A percentile compares a stretch with the other conserved stretches of the same genome.
These are phyloP conservation scores for Cyamopsis tetragonoloba DNA, from an alignment of 306 rosid genomes.

Conservation along the genomic window DNA sequence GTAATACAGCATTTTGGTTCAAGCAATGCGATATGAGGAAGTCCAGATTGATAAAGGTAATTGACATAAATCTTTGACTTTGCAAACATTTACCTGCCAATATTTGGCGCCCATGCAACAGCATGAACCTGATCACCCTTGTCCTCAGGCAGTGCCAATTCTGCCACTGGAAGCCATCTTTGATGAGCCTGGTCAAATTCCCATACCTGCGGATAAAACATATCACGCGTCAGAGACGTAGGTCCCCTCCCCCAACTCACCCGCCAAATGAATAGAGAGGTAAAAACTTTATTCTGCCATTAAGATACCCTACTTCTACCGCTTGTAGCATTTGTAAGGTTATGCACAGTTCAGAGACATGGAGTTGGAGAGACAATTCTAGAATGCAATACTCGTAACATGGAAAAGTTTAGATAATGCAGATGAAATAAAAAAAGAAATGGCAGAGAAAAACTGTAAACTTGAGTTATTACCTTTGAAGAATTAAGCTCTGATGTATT, in stretches of 20 bases:
- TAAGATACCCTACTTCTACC: constrained; percentile 1
- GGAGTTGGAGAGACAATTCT: background rate
- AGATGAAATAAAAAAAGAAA: constrained; percentile 23
- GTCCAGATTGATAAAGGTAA: background rate
- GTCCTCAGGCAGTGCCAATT: constrained; percentile 63
- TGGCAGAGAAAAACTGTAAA: constrained; percentile 1
- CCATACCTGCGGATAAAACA: constrained; percentile 57
- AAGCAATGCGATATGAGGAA: background rate
- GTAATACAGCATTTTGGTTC: constrained; percentile 5
- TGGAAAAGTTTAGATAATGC: background rate
- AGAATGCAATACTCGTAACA: background rate
- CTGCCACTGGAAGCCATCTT: constrained; percentile 98
- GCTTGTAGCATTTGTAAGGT: background rate
- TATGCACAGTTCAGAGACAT: constrained; percentile 3
- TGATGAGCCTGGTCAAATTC: constrained; percentile 95
- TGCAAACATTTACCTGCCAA: constrained; percentile 67
- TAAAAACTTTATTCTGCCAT: background rate
- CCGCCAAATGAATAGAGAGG: background rate
- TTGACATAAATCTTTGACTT: constrained; percentile 1
- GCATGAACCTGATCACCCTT: constrained; percentile 67
- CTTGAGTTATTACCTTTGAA: constrained; percentile 60
- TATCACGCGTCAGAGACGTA: background rate
- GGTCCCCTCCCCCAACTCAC: background rate
- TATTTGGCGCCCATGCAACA: constrained; percentile 91
- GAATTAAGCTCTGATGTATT: constrained; percentile 74